Conservation (phyloP, 2,329 filamentous ascomycete species). For the Nannizziopsis arthrosporioides region DNA sequence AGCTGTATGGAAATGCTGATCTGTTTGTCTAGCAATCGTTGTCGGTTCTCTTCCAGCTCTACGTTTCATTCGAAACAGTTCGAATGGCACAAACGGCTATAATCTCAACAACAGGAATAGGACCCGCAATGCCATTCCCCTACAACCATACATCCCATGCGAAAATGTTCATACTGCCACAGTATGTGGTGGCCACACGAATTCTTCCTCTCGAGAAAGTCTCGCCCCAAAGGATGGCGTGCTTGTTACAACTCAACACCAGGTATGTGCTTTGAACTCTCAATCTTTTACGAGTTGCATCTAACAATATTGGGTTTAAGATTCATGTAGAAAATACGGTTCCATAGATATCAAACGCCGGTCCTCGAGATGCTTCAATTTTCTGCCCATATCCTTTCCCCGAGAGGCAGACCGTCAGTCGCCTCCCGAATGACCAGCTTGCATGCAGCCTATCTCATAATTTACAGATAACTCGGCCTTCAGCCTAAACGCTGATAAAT, state of each 20-base stretch:
- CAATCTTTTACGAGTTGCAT: not conserved
- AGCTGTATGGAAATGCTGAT: too few species aligned
- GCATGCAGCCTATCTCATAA: too few species aligned
- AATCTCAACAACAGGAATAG: not conserved
- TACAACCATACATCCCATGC: not conserved
- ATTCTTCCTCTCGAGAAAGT: conserved; percentile 6
- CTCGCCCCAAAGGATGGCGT: conserved; percentile 3
- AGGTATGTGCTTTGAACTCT: not conserved
- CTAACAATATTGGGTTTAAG: not conserved
- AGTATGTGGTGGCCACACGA: not conserved
- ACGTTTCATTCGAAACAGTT: conserved; percentile 3
- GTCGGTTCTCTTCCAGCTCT: conserved; percentile 8
- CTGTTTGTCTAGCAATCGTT: conserved; percentile 4
- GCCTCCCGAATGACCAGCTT: too few species aligned
- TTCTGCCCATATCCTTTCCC: too few species aligned
- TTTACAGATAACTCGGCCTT: too few species aligned
- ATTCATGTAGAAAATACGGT: not conserved
- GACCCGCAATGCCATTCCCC: conserved; percentile 1
- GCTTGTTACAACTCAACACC: conserved; percentile 4
- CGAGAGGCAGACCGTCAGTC: too few species aligned
- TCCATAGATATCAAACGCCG: too few species aligned
- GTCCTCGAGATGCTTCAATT: too few species aligned
- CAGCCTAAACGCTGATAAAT: too few species aligned
- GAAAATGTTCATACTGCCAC: not conserved
- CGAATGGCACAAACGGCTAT: not conserved